Base-by-base conservation (phyloP, 257 asterid species). In the Orobanche coerulescens region DNA sequence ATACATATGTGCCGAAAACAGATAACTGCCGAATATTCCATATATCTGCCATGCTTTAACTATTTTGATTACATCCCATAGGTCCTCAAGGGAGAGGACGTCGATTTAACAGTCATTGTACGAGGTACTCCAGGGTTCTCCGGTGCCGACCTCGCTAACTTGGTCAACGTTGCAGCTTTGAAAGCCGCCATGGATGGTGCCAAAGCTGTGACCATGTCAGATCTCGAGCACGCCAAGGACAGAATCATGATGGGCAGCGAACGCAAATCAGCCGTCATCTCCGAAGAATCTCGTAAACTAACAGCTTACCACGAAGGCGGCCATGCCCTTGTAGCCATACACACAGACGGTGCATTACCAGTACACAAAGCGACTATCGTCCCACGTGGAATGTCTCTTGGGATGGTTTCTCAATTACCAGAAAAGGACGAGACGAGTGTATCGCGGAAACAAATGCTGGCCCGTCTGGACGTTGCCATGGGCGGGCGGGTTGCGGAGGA, bases 261-360 rank as follows among this genome's bases (percentile, higher is more conserved):
- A 74, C 88, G 94, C 59, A 84, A 80, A 71, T 84, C 95, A 5
- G 94, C 94, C 6, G 90, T 84, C 44, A 79, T 84, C 53, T 84
- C 91, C 34, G 82, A 76, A 0, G 91, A 87, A 70, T 82, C 88
- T 0, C 75, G 90, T 39, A 87, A 67, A 71, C 73, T 80, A 14
- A 87, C 90, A 5, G 95, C 95, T 23, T 87, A 75, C 74, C 94
- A 87, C 14, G 95, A 87, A 71, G 95, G 94, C 6, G 95, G 95
- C 12, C 90, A 87, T 50, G 93, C 94, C 15, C 93, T 87, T 4
- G 90, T 87, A 36, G 93, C 95, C 61, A 49, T 87, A 15, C 79
- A 76, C 36, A 84, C 95, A 0, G 90, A 87, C 14, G 95, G 93
- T 10, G 93, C 93, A 12, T 69, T 71, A 28, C 86, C 93, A 5